Evolutionary conservation across 2,329 filamentous ascomycete species (phyloP), one percentile per base, ranked within the genome.

Genomic region (Phaeophleospora eucalypticola): DNA sequence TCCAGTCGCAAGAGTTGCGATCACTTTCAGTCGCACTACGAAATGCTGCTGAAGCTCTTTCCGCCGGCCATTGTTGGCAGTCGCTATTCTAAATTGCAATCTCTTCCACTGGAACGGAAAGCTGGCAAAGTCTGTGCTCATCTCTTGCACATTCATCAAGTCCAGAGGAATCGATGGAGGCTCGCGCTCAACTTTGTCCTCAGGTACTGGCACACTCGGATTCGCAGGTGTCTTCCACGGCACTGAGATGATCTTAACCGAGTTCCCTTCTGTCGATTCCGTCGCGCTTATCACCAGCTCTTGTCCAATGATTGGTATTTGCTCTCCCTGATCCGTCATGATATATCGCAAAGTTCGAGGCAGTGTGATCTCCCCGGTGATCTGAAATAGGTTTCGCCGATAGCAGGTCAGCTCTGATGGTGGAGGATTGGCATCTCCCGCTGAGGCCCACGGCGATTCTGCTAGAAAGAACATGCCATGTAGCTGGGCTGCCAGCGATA

Each of bases 11-110:
- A 97, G 72, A 0, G 88, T 93, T 14, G 85, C 90, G 54, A 90
- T 75, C 8, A 95, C 84, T 67, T 91, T 95, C 42, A 97, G 73
- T 53, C 89, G 85, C 48, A 97, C 78, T 9, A 95, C 83, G 67
- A 97, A 97, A 70, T 97, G 91, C 65, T 97, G 91, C 65, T 97
- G 91, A 37, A 97, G 78, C 66, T 97, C 91, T 71, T 95, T 95
- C 53, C 91, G 79, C 50, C 91, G 82, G 9, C 91, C 91, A 65
- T 97, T 97, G 71, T 97, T 97, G 46, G 91, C 91, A 7, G 91
- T 97, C 15, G 91, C 91, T 66, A 91, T 95, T 59, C 91, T 80
- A 64, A 97, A 97, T 62, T 97, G 91, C 52, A 97, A 71, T 48
- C 91, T 80, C 60, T 93, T 89, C 89, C 91, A 97, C 38, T 89